These are phyloP conservation scores for Stachybotrys echinatus DNA, from an alignment of 2,329 filamentous ascomycete genomes.

Conservation along the genomic window DNA sequence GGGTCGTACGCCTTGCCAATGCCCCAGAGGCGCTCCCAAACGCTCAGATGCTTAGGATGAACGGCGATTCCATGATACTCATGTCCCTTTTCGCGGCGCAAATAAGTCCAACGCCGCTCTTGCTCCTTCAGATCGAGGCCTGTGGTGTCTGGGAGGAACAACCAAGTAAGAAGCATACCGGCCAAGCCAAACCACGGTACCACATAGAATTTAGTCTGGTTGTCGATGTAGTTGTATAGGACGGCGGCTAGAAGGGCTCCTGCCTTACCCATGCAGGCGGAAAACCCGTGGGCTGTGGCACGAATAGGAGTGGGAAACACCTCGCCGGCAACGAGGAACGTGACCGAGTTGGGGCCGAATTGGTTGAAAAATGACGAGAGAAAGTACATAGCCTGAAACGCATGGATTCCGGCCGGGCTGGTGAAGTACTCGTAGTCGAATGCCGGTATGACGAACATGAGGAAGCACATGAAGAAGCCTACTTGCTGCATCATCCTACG, in stretches of 20 bases:
- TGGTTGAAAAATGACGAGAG: slow-evolving; percentile 98
- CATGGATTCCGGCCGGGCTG: slow-evolving; percentile 62
- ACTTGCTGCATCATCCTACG: slow-evolving; percentile 95
- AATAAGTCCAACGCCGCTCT: slow-evolving; percentile 87
- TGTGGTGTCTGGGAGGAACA: slow-evolving; percentile 95
- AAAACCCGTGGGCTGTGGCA: slow-evolving; percentile 89
- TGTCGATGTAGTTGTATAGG: slow-evolving; percentile 91
- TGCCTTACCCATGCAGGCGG: slow-evolving; percentile 84
- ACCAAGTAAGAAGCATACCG: slow-evolving; percentile 73
- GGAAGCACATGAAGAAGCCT: slow-evolving; percentile 87
- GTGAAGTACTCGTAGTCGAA: slow-evolving; percentile 87
- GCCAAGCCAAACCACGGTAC: slow-evolving; percentile 93
- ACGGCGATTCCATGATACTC: slow-evolving; percentile 94
- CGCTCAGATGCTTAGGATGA: slow-evolving; percentile 79
- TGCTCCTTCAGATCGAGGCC: slow-evolving; percentile 96
- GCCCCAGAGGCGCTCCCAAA: slow-evolving; percentile 80
- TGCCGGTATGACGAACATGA: slow-evolving; percentile 87
- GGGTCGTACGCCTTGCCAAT: slow-evolving; percentile 79
- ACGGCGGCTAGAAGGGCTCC: slow-evolving; percentile 84
- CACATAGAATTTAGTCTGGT: slow-evolving; percentile 79
- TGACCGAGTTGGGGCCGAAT: slow-evolving; percentile 93
- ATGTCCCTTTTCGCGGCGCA: slow-evolving; percentile 67
- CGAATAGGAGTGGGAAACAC: slow-evolving; percentile 94
- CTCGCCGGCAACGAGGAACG: slow-evolving; percentile 92
- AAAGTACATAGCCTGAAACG: slow-evolving; percentile 99